Base-by-base conservation (phyloP, 139 green algal species). In the Mychonastes homosphaera region DNA sequence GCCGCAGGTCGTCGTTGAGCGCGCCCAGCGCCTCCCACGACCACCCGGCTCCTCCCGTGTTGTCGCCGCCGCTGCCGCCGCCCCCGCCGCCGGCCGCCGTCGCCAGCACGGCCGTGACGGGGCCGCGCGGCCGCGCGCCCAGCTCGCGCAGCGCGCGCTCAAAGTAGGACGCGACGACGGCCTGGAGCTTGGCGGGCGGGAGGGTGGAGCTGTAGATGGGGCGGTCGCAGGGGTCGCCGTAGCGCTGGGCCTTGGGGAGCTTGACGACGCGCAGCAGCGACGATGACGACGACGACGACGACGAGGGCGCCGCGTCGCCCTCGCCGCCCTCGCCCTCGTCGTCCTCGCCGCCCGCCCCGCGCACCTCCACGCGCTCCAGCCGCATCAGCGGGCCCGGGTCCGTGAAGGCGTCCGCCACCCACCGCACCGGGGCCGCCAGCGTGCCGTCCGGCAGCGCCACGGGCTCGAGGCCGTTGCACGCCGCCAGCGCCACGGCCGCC, bases 341-440 rank as follows among this genome's bases (percentile, higher is more conserved):
- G n/a, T n/a, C n/a, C n/a, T n/a, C n/a, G n/a, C n/a, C n/a, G n/a
- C n/a, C n/a, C n/a, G n/a, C n/a, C n/a, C n/a, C n/a, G n/a, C 6
- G 21, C 13, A 60, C 36, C 4, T 43, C 23, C 13, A 23, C 21
- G 18, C 32, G 30, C 39, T 83, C 65, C 21, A 85, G 63, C 6
- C 78, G 52, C 60, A 87, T 67, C 51, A 86, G n/a, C 4, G 80
- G 80, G 1, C 78, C 78, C n/a, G 67, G 62, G 23, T 67, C 61
- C 13, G 54, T 65, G 15, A 56, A 33, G 16, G 50, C 30, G 33
- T 69, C 47, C 6, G 30, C 51, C 13, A 55, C 46, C 57, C 63
- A 60, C 32, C 8, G 21, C 58, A 53, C 38, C 2, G 12, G 23
- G 6, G 52, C 15, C 24, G 38, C 52, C 30, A 41, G 5, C 0